Evolutionary conservation across 371 early-diverging fungal genomes (phyloP).

Genomic region (Umbelopsis sp.): DNA sequence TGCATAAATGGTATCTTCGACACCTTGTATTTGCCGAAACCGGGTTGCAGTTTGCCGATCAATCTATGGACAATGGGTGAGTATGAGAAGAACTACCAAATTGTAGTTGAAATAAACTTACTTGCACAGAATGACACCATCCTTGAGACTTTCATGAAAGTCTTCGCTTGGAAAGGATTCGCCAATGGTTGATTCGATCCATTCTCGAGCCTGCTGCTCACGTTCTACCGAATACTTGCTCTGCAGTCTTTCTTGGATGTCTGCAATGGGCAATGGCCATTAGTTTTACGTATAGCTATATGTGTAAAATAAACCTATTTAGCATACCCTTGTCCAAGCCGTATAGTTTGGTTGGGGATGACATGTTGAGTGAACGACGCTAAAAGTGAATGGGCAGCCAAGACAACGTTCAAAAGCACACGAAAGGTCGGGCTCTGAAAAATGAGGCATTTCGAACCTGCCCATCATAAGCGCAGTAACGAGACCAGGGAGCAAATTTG

Average conservation of each 20-base stretch:
- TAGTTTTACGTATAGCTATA: background rate
- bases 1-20: constrained; percentile 84
- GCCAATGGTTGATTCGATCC: constrained; percentile 68
- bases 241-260: constrained; percentile 59
- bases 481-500: background rate
- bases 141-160: constrained; percentile 74
- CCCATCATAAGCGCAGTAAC: background rate
- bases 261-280: constrained; percentile 25
- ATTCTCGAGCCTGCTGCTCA: constrained; percentile 62
- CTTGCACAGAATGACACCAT: constrained; percentile 87
- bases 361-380: background rate
- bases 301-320: background rate
- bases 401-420: background rate
- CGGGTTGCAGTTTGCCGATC: constrained; percentile 63
- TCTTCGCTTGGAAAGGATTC: constrained; percentile 51
- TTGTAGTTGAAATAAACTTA: constrained; percentile 29
- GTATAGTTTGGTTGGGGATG: constrained; percentile 19
- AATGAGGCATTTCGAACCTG: constrained; percentile 4
- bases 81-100: background rate
- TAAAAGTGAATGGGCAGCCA: background rate
- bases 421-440: background rate
- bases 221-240: constrained; percentile 62
- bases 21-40: constrained; percentile 61
- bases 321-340: constrained; percentile 29
- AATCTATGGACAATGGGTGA: constrained; percentile 38